Conservation (phyloP, 495 filamentous ascomycete genomes). For the Neurospora hispaniola region DNA sequence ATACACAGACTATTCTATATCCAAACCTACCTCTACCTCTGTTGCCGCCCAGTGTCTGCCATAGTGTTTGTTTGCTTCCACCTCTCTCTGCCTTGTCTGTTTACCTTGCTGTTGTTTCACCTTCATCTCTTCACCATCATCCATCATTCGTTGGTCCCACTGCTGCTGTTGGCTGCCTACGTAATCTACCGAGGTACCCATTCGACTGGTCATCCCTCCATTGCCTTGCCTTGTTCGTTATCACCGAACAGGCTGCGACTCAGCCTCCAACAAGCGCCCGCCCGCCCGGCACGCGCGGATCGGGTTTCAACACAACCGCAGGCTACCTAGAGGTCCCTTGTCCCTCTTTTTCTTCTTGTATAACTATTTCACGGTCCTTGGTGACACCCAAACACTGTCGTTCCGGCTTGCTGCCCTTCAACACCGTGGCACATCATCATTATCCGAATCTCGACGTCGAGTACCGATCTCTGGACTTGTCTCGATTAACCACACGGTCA, state of each 20-base stretch:
- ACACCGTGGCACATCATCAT: neutral
- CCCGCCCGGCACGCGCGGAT: neutral
- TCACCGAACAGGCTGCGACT: neutral
- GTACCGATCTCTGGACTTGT: neutral
- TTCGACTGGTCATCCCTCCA: neutral
- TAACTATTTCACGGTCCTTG: neutral
- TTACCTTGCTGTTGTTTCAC: neutral
- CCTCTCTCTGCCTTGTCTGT: neutral
- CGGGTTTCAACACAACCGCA: neutral
- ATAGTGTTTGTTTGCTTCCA: neutral
- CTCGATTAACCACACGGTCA: neutral
- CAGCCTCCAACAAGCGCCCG: neutral
- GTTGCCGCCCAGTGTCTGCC: neutral
- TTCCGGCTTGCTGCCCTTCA: neutral
- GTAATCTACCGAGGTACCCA: neutral
- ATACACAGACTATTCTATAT: too few relatives aligned
- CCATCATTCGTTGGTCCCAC: neutral
- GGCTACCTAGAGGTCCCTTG: neutral
- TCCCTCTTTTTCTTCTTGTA: neutral
- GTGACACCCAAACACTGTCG: neutral
- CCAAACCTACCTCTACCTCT: neutral
- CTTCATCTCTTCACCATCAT: neutral
- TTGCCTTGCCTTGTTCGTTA: neutral
- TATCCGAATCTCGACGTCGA: neutral
- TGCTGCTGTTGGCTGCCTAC: neutral